Evolutionary conservation across 2,329 filamentous ascomycete genomes (phyloP), one percentile per base, ranked within the genome.

Genomic region (Aspergillus proliferans): DNA sequence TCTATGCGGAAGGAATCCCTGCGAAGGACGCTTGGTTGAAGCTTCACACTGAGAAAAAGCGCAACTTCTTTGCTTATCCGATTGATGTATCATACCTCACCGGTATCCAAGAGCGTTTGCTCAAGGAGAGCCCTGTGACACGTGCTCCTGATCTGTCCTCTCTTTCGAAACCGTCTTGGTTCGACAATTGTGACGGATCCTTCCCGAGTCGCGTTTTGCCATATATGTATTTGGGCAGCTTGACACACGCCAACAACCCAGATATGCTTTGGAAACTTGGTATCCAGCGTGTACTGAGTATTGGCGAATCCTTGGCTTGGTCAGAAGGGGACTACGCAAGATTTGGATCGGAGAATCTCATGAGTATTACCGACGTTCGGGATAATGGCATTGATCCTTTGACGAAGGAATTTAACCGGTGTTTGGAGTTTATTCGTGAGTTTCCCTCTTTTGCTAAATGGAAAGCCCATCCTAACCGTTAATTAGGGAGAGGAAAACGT

Each of bases 371-470:
- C 62, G 82, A 86, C 12, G 88, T 98, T 5, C 93, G 97, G 65
- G 93, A 98, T 63, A 98, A 98, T 63, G 93, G 93, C 4, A 93
- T 97, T 52, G 93, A 98, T 69, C 86, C 91, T 4, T 72, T 98
- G 59, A 94, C 85, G 28, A 81, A 86, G 30, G 87, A 96, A 57
- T 95, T 97, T 69, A 80, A 84, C 58, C 79, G 85, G 36, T 97
- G 92, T 63, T 76, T 98, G 42, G 83, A 87, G 24, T 98, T 97
- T 61, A 95, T 98, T 66, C 86, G 92, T 96, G 74, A 69, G 87
- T 76, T 47, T 15, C 46, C 19, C 21, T 44, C 40, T 6, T 5
- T 9, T 10, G 3, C 3, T n/a, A 19, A n/a, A 45, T 18, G 24
- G 4, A 15, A n/a, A 21, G 39, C 10, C 4, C 4, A 28, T 47